phyloP scores from a whole-genome alignment of 352 stramenopile genomes.

The Pythium plurisporium region DNA sequence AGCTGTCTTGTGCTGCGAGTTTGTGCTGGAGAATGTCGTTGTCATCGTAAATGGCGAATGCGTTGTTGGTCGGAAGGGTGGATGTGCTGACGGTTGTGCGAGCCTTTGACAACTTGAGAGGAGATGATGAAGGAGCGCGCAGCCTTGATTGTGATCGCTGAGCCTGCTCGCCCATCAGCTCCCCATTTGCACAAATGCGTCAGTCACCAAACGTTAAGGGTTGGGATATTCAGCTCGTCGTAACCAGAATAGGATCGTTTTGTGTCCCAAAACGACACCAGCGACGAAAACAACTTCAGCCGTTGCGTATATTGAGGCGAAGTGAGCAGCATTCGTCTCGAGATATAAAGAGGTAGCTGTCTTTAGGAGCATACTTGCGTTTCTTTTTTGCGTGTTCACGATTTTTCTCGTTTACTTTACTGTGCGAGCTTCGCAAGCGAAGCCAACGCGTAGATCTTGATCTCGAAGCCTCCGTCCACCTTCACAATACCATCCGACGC shows the following conservation, averaged over 20 bases:
- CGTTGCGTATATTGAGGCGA: slow-evolving; percentile 15
- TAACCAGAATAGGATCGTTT: slow-evolving; percentile 6
- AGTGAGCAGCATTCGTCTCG: neutral
- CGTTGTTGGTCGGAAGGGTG: slow-evolving; percentile 33
- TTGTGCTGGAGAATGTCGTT: slow-evolving; percentile 28
- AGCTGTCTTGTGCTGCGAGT: slow-evolving; percentile 30
- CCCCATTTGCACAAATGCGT: slow-evolving; percentile 13
- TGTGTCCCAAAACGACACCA: neutral
- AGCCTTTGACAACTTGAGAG: neutral
- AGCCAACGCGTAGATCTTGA: slow-evolving; percentile 86
- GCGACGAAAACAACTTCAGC: slow-evolving; percentile 4
- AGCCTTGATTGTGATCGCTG: slow-evolving; percentile 3
- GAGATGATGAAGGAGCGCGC: neutral
- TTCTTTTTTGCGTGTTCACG: neutral
- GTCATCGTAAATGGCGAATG: slow-evolving; percentile 24
- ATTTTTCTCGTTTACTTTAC: slow-evolving; percentile 32
- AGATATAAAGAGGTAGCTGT: neutral
- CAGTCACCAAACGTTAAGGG: neutral
- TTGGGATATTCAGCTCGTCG: too few species aligned
- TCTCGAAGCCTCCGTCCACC: slow-evolving; percentile 83
- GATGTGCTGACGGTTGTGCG: neutral
- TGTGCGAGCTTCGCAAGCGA: slow-evolving; percentile 81
- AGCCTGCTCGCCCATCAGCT: slow-evolving; percentile 17
- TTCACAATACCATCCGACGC: slow-evolving; percentile 85
- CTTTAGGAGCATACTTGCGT: slow-evolving; percentile 20